Evolutionary conservation across 2,329 filamentous ascomycete genomes (phyloP), one percentile per base, ranked within the genome.

Genomic region (Zymoseptoria ardabiliae): DNA sequence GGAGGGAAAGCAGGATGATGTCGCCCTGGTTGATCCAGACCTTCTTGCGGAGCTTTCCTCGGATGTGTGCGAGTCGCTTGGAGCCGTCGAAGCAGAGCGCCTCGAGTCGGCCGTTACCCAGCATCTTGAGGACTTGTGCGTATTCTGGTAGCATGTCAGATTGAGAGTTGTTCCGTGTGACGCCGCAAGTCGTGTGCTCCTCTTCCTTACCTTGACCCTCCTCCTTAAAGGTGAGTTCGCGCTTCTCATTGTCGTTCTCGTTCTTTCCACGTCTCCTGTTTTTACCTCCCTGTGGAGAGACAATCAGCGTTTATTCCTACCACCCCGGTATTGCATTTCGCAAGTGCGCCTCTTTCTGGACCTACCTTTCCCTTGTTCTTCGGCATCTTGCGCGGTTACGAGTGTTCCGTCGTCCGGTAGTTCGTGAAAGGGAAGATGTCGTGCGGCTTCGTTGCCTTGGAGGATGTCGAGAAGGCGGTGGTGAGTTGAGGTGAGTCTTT

Each of bases 21-120:
- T 96, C 91, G 73, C 91, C 91, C 81, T 96, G 91, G 83, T 96
- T 97, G 84, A 97, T 97, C 91, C 91, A 97, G 77, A 97, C 94
- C 85, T 99, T 99, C 85, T 99, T 99, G 72, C 94, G 87, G 72
- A 99, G 89, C 80, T 99, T 97, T 79, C 93, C 93, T 66, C 93
- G 91, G 71, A 90, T 91, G 75, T 93, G 88, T 65, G 88, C 90
- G 49, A 91, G 84, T 62, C 91, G 87, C 76, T 91, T 91, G 68
- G 88, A 86, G 74, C 93, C 93, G 75, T 97, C 94, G 77, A 99
- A 99, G 81, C 93, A 97, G 69, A 91, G 81, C 19, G 91, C 91
- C 78, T 96, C 91, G 54, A 97, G 86, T 70, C 92, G 90, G 68
- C 92, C 91, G 83, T 96, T 96, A 67, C 91, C 91, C 63, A 96